Evolutionary conservation across 2,329 filamentous ascomycete species (phyloP), one percentile per base, ranked within the genome.

Genomic region (Claviceps capensis): DNA sequence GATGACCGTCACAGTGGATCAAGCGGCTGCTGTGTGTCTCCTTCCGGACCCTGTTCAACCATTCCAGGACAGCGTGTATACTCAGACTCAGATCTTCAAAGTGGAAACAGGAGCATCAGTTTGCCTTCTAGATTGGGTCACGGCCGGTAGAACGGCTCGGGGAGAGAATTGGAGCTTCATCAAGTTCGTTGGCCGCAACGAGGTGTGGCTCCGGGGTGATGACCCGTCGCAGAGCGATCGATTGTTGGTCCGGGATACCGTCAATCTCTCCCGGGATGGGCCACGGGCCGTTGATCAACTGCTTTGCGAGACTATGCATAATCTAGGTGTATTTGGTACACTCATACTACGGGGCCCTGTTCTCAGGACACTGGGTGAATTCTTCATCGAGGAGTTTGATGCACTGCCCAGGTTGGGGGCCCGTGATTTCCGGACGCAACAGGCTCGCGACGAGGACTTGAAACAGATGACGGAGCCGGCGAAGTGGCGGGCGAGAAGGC

Each of bases 1-100:
- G 1, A 65, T 86, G 53, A 64, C 69, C 13, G 74, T 79, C 36
- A 65, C 65, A 3, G 68, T 86, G 50, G 69, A 72, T 23, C 60
- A 71, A 14, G 71, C 67, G 22, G 78, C 73, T 6, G 76, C 74
- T 1, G 70, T 85, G 14, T 84, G 82, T 61, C 72, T 85, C 55
- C 77, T 97, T 11, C 93, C 93, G 0, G 93, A 98, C 64, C 93
- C 93, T 0, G 86, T 95, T 3, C 91, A 96, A 64, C 93, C 93
- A 0, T 97, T 95, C 65, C 82, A 81, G 55, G 78, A 80, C 56
- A 94, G 88, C 62, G 79, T 85, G 44, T 97, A 95, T 67, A 80
- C 85, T 59, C 93, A 97, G 68, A 76, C 73, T 16, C 93, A 97
- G 67, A 77, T 81, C 19, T 96, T 96, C 67, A 77, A 77, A 38